Base-by-base conservation (phyloP, 352 stramenopile genomes). In the Phytophthora fragariae region DNA sequence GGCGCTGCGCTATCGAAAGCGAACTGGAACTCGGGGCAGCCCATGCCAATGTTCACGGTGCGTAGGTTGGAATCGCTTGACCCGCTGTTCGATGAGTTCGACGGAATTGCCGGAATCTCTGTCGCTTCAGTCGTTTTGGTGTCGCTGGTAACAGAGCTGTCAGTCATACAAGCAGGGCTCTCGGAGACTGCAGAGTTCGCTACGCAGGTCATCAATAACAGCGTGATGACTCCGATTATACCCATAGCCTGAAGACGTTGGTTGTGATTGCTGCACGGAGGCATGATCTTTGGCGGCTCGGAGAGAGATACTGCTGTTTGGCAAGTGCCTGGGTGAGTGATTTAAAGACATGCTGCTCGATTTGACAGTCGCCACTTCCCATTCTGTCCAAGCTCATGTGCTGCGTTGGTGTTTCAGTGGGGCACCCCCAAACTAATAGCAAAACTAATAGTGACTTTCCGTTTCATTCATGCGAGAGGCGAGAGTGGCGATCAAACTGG, bases 21-120 rank as follows among this genome's bases (percentile, higher is more conserved):
- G 35, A 72, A 61, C 41, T 86, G 64, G 49, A 88, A 83, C 57
- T 90, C 83, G 10, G 81, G 81, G 56, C 81, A 90, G 19, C 81
- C 81, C 72, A 89, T 64, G 15, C 52, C 73, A 10, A 83, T 54
- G 14, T 59, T 77, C 27, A 83, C 57, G 19, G 59, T 67, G 12
- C 49, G 59, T 2, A 73, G 27, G 9, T 31, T 50, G n/a, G 46
- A 72, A 17, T 44, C 52, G 46, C 11, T 65, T n/a, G 46, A 57
- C 11, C 12, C 31, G 31, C n/a, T 65, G 15, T 17, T 27, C 5
- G 24, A 47, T 15, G 37, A 49, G 11, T 52, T 53, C 6, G 41
- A 53, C 17, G 52, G 52, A 29, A 29, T 54, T 14, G 10, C 17
- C 17, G 47, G 50, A 4, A 11, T 57, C 50, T 37, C 50, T 21